Evolutionary conservation across 2,329 filamentous ascomycete genomes (phyloP).

Genomic region (Ciborinia camelliae): DNA sequence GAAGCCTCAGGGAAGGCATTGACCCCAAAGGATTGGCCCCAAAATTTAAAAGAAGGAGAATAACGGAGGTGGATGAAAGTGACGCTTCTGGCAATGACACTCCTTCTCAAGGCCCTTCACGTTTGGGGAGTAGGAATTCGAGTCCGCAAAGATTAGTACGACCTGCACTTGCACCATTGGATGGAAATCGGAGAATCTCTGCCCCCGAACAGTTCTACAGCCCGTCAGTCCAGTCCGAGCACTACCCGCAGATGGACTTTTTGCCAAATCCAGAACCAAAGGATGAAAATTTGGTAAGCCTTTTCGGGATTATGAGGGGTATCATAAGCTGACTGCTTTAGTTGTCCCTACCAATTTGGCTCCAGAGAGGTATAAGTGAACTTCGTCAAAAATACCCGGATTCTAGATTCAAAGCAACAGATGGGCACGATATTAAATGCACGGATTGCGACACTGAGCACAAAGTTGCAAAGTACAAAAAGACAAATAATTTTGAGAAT

Average conservation of each 20-base stretch:
- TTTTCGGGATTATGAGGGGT: background rate
- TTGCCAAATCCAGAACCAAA: background rate
- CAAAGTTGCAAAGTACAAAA: background rate
- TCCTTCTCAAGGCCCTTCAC: background rate
- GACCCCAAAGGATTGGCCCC: constrained; percentile 13
- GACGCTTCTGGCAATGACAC: constrained; percentile 5
- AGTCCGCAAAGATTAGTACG: constrained; percentile 7
- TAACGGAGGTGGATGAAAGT: constrained; percentile 13
- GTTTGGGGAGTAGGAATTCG: background rate
- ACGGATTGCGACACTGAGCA: constrained; percentile 2
- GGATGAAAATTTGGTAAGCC: constrained; percentile 5
- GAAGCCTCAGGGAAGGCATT: constrained; percentile 5
- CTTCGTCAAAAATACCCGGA: constrained; percentile 13
- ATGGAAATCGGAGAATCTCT: constrained; percentile 15
- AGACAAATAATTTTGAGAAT: background rate
- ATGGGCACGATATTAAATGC: background rate
- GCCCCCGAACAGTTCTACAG: background rate
- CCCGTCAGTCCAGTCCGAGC: constrained; percentile 9
- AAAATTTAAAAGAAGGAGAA: constrained; percentile 7
- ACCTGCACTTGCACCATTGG: constrained; percentile 5
- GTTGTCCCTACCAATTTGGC: constrained; percentile 9
- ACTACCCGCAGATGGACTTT: background rate
- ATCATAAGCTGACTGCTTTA: background rate
- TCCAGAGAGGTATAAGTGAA: constrained; percentile 8
- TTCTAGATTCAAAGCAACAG: background rate